A percentile compares a stretch with the other conserved stretches of the same genome.
Evolutionary conservation across 345 rosid species (phyloP).

Genomic region (Brassica nigra): DNA sequence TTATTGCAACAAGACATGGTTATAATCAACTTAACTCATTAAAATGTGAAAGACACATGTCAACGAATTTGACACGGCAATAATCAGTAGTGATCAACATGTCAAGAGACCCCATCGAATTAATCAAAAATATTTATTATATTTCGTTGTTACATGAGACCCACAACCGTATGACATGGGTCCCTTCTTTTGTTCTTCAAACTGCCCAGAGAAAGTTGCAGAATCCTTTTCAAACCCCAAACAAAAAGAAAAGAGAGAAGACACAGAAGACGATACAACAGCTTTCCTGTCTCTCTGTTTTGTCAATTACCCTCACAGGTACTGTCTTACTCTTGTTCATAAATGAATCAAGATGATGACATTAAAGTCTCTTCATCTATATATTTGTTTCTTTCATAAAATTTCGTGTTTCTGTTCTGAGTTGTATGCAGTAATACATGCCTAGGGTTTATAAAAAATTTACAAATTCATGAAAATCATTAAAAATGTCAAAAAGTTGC

Average conservation of each 20-base stretch:
- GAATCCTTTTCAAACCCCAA: slow-evolving; percentile 26
- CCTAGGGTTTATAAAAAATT: not conserved
- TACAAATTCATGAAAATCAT: not conserved
- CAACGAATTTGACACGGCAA: slow-evolving; percentile 23
- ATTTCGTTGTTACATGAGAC: slow-evolving; percentile 39
- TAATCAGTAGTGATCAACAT: slow-evolving; percentile 42
- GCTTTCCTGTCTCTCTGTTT: slow-evolving; percentile 14
- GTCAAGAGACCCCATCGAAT: slow-evolving; percentile 36
- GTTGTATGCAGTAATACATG: not conserved
- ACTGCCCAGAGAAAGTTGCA: slow-evolving; percentile 30
- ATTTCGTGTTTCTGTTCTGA: not conserved
- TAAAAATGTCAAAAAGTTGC: not conserved
- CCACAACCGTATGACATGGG: slow-evolving; percentile 41
- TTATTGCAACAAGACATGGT: not conserved
- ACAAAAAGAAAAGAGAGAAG: slow-evolving; percentile 23
- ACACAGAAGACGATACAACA: slow-evolving; percentile 9
- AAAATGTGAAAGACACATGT: slow-evolving; percentile 23
- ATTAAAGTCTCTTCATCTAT: not conserved
- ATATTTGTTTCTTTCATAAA: not conserved
- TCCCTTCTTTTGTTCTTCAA: slow-evolving; percentile 39
- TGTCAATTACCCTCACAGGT: slow-evolving; percentile 31
- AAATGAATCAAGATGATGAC: slow-evolving; percentile 1
- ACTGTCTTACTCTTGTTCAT: slow-evolving; percentile 21
- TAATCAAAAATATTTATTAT: slow-evolving; percentile 25
- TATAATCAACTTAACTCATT: slow-evolving; percentile 1